Evolutionary conservation across 768 basidiomycete species (phyloP), one percentile per base, ranked within the genome.

Genomic region (Chlorophyllum brunneum): DNA sequence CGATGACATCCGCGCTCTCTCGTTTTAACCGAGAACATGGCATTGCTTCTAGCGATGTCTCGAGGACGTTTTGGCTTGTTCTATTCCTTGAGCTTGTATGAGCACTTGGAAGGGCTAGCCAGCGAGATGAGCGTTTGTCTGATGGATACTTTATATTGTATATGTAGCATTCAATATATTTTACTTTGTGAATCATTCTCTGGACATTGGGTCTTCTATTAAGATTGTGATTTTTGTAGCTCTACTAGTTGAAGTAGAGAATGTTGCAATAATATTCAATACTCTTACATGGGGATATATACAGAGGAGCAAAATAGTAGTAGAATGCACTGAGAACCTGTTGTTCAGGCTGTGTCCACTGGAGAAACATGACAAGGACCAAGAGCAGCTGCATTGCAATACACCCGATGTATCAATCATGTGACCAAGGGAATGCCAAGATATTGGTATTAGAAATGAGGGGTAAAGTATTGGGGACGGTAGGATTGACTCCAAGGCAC

Each of bases 1-100:
- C 78, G 82, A 85, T 85, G 82, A 84, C 73, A 73, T 69, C 49
- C 60, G 78, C 79, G 72, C 78, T 76, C 77, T 63, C 79, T 78
- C 81, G 80, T 83, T 9, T 72, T 66, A 63, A 81, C 83, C 67
- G 82, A 84, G 82, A 83, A 83, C 79, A 82, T 72, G 76, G 65
- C 64, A 48, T 53, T 52, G 51, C 56, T 63, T 57, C 55, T 5
- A 24, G 61, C 47, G 59, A 61, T 64, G 72, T 72, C 73, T 82
- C 80, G 80, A 82, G 75, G 82, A 83, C 76, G 82, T 83, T 82
- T 53, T 79, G 80, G 80, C 63, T 67, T 39, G 56, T 68, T 53
- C 51, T 49, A 45, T 61, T 4, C 37, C 55, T 54, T 56, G 49
- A 45, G 36, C 66, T 66, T 58, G 63, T 53, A 60, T 66, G 63